Base-by-base conservation (phyloP, 1,284 basidiomycete genomes). In the Ustilago curta region DNA sequence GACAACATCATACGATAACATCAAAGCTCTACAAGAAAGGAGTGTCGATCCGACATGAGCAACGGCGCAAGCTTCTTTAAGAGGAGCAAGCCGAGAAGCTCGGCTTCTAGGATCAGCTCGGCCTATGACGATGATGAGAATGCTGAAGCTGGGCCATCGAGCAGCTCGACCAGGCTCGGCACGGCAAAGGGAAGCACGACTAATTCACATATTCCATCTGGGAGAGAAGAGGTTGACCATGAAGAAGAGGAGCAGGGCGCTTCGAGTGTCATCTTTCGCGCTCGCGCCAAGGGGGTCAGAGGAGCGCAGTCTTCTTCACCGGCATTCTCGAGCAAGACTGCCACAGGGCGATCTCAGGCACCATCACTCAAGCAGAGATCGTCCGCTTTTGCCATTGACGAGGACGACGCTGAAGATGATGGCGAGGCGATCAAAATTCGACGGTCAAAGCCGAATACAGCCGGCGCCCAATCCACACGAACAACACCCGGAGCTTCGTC, bases 51-150 rank as follows among this genome's bases (percentile, higher is more conserved):
- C 39, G 27, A 14, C 12, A 68, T 68, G 66, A 63, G 56, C 52
- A 53, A 54, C 23, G 57, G 52, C 4, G 50, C 59, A 8, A 60
- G 61, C 31, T 73, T 73, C 45, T 58, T 73, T 44, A 73, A 73
- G 57, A 59, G 61, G 23, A 61, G 54, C 53, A 72, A 64, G 43
- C 70, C 63, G 14, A 56, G 59, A 12, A 57, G 51, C 43, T 62
- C 64, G 14, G 70, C 59, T 18, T 49, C 56, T 9, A 48, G 56
- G 19, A 58, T 62, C 55, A 65, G 51, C 43, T 61, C 69, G 4
- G 43, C 45, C 19, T 71, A 62, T 48, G 40, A 61, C 45, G 69
- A 71, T 16, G 51, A 27, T 2, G 47, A 42, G 23, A 37, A 51
- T 47, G 31, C 19, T n/a, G 37, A 3, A 19, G 53, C 61, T 21